Base-by-base conservation (phyloP, 257 asterid species). In the Prunella vulgaris region DNA sequence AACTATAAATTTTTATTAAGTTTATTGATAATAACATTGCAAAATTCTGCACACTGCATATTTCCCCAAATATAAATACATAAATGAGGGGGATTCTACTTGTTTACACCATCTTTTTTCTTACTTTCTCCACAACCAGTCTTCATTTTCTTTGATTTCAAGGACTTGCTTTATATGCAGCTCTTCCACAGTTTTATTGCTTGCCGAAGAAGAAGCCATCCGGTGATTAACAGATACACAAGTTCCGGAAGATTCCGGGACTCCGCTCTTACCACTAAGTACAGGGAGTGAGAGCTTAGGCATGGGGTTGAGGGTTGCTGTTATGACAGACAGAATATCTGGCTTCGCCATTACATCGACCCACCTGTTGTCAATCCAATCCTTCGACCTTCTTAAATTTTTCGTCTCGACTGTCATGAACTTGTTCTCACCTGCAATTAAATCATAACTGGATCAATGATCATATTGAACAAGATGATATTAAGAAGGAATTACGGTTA, bases 331-430 rank as follows among this genome's bases (percentile, higher is more conserved):
- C 17, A 76, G 75, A 61, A 85, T 78, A 32, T 88, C 85, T 5
- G 72, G 74, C 63, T 80, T 86, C 2, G 74, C 44, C 63, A 62
- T 61, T 24, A 86, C 56, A 54, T 79, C 81, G 9, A 74, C 72
- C 95, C 97, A 90, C 74, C 71, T 65, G 54, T 66, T 18, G 58
- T 78, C 73, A 3, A 83, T 15, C 93, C 95, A 88, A 30, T 90
- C 97, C 68, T 76, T 83, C 4, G 97, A 90, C 21, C 28, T 65
- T 61, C 93, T 80, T 2, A 80, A 4, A 10, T 81, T 66, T 40
- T 69, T 80, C 78, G 60, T 81, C 67, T 66, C 80, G 38, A 84
- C 14, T 1, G 67, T 57, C 85, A 69, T 37, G 12, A 76, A 64
- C 77, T 44, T 75, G 76, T 77, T 74, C 74, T 86, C 88, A 5